phyloP scores from a whole-genome alignment of 495 filamentous ascomycete genomes.

The Xylaria grammica region DNA sequence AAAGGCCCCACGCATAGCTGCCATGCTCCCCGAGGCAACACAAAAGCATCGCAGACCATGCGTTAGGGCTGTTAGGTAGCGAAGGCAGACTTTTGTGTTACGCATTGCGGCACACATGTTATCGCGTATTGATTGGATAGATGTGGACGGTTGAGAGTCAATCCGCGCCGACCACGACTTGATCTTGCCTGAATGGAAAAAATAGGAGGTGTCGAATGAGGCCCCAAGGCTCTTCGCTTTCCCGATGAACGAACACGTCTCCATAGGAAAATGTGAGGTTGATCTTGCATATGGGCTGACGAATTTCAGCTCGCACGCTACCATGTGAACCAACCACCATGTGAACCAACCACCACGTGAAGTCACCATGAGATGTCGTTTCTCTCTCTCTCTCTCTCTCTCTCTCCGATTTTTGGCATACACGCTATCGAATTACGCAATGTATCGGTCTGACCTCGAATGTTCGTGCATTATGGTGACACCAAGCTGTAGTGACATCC shows the following conservation, averaged over 20 bases:
- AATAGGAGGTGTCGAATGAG: neutral
- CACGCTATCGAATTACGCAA: neutral
- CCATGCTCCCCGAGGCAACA: neutral
- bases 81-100: neutral
- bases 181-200: too few species aligned
- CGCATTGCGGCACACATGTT: too few species aligned
- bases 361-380: neutral
- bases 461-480: neutral
- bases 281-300: neutral
- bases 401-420: neutral
- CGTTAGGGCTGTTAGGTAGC: neutral
- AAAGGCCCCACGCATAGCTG: neutral
- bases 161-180: neutral
- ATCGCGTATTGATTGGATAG: too few species aligned
- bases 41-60: neutral
- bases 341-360: too few species aligned
- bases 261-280: neutral
- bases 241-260: neutral
- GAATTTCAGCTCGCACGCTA: conserved; percentile 2
- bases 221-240: neutral
- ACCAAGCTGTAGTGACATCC: neutral
- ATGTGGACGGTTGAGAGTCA: too few species aligned
- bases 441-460: too few species aligned
- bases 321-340: neutral
- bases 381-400: too few species aligned